Evolutionary conservation across 495 filamentous ascomycete species (phyloP).

Genomic region (Daldinia vernicosa): DNA sequence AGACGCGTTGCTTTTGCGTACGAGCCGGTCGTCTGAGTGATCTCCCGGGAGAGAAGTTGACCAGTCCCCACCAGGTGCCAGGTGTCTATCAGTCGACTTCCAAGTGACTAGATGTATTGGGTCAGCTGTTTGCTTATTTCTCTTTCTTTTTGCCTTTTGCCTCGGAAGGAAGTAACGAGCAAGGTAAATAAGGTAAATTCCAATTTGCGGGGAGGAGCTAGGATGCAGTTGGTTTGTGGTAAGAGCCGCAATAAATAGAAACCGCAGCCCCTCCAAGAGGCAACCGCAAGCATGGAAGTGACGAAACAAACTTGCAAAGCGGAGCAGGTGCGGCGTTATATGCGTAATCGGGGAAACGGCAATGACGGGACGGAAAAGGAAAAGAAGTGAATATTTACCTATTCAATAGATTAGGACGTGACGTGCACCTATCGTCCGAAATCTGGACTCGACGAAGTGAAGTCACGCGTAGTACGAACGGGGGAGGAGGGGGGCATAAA

Average conservation of each 20-base stretch:
- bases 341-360: neutral
- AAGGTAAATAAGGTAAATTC: conserved; percentile 1
- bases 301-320: conserved; percentile 16
- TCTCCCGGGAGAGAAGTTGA: conserved; percentile 19
- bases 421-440: conserved; percentile 14
- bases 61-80: conserved; percentile 8
- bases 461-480: conserved; percentile 26
- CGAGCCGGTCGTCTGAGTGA: conserved; percentile 33
- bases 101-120: conserved; percentile 2
- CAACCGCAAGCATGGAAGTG: conserved; percentile 22
- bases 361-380: neutral
- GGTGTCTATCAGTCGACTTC: conserved; percentile 30
- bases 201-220: conserved; percentile 9
- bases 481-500: conserved; percentile 1
- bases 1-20: conserved; percentile 15
- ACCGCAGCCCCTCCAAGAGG: conserved; percentile 8
- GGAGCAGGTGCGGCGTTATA: conserved; percentile 13
- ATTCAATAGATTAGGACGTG: conserved; percentile 14
- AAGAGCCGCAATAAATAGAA: conserved; percentile 34
- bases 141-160: neutral
- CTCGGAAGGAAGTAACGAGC: conserved; percentile 16
- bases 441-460: conserved; percentile 22
- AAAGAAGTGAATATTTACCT: conserved; percentile 28
- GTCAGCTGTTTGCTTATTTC: conserved; percentile 25
- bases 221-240: conserved; percentile 24